These are phyloP conservation scores for Elsinoe batatas DNA, from an alignment of 2,329 filamentous ascomycete genomes.

Conservation along the genomic window DNA sequence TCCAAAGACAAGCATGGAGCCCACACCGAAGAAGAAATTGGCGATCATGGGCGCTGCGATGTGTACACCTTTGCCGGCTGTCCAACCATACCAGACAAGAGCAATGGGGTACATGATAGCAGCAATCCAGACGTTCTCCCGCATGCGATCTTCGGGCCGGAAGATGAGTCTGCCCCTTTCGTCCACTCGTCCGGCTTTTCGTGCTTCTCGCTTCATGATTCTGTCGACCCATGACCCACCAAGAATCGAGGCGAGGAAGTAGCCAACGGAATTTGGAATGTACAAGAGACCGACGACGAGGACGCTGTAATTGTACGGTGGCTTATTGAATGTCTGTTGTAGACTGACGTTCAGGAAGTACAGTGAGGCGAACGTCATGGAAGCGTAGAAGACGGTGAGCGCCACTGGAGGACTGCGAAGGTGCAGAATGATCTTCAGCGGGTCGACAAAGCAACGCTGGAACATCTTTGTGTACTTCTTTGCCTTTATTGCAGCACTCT, in stretches of 20 bases:
- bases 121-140: slow-evolving; percentile 71
- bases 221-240: slow-evolving; percentile 69
- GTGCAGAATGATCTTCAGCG: slow-evolving; percentile 59
- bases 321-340: slow-evolving; percentile 55
- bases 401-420: slow-evolving; percentile 65
- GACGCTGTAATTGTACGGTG: slow-evolving; percentile 59
- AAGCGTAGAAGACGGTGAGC: slow-evolving; percentile 63
- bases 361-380: slow-evolving; percentile 63
- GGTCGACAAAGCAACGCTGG: slow-evolving; percentile 59
- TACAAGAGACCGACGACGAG: slow-evolving; percentile 67
- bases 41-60: slow-evolving; percentile 25
- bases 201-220: slow-evolving; percentile 70
- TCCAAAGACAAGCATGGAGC: slow-evolving; percentile 69
- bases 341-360: slow-evolving; percentile 72
- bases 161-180: slow-evolving; percentile 55
- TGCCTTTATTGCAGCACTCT: slow-evolving; percentile 50
- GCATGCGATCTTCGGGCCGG: slow-evolving; percentile 70
- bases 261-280: slow-evolving; percentile 65
- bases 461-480: slow-evolving; percentile 44
- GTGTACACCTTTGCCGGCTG: slow-evolving; percentile 48
- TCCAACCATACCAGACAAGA: slow-evolving; percentile 71
- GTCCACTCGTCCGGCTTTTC: slow-evolving; percentile 58
- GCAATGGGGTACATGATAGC: slow-evolving; percentile 60
- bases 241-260: slow-evolving; percentile 56
- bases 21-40: slow-evolving; percentile 53